A percentile compares a stretch with the other conserved stretches of the same genome.
Conservation (phyloP, 441 rosid species). For the Croton setiger region DNA sequence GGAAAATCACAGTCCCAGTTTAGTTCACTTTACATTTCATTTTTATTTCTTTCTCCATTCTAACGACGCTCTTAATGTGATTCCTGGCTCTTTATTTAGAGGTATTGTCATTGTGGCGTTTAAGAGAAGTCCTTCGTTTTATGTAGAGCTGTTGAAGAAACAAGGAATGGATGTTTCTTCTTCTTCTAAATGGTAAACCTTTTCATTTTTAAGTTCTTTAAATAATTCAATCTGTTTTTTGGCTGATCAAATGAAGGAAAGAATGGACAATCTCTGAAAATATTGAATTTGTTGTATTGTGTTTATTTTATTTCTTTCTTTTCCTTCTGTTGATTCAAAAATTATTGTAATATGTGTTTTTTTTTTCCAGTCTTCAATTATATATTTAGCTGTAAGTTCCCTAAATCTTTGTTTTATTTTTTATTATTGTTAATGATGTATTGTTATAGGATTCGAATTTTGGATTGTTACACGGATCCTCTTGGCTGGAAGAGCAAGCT, state of each 20-base stretch:
- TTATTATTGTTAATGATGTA: background rate
- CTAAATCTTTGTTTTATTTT: no score
- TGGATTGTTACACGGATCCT: slow-evolving; percentile 95
- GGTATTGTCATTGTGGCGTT: slow-evolving; percentile 70
- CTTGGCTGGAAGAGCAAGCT: slow-evolving; percentile 71
- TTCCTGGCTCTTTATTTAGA: slow-evolving; percentile 30
- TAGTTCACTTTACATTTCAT: slow-evolving; percentile 8
- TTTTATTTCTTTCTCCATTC: background rate
- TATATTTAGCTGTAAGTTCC: no score
- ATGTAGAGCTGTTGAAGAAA: slow-evolving; percentile 49
- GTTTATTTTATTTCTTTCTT: background rate
- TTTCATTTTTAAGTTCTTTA: background rate
- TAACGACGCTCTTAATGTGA: background rate
- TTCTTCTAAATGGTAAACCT: slow-evolving; percentile 53
- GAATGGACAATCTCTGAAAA: background rate
- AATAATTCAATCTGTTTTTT: background rate
- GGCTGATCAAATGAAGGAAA: background rate
- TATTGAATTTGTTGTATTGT: background rate
- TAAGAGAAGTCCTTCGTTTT: slow-evolving; percentile 67
- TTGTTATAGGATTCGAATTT: slow-evolving; percentile 56
- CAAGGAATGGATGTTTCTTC: slow-evolving; percentile 47
- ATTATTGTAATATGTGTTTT: background rate
- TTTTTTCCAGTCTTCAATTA: background rate
- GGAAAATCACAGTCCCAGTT: slow-evolving; percentile 83
- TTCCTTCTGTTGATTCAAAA: background rate